phyloP scores from a whole-genome alignment of 768 basidiomycete genomes.

The Suillus brevipes region DNA sequence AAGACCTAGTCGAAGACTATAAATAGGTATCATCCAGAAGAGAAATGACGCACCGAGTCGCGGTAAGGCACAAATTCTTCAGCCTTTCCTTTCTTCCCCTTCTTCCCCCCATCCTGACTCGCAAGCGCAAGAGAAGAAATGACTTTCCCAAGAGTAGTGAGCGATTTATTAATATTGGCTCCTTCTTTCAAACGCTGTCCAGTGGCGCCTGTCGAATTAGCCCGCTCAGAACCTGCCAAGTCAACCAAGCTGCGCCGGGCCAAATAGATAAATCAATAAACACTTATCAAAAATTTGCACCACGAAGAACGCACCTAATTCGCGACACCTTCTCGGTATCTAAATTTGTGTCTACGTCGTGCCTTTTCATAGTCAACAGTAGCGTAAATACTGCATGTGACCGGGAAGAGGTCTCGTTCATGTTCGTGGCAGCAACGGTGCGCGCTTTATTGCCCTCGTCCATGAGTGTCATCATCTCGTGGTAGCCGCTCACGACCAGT shows the following conservation, averaged over 20 bases:
- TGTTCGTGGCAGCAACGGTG: constrained; percentile 97
- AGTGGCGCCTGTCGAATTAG: constrained; percentile 97
- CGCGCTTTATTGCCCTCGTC: constrained; percentile 99
- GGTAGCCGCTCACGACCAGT: constrained; percentile 86
- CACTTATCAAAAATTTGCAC: background rate
- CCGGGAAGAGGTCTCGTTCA: constrained; percentile 99
- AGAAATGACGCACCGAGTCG: constrained; percentile 73
- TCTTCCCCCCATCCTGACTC: constrained; percentile 61
- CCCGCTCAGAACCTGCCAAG: constrained; percentile 94
- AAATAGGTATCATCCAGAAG: constrained; percentile 1
- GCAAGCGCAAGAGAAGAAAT: constrained; percentile 83
- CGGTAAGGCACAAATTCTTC: constrained; percentile 97
- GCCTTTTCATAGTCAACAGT: constrained; percentile 88
- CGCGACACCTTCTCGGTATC: constrained; percentile 99
- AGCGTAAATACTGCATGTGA: constrained; percentile 99
- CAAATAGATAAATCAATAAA: constrained; percentile 11
- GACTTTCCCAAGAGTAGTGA: constrained; percentile 97
- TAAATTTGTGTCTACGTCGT: constrained; percentile 80
- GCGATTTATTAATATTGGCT: constrained; percentile 97
- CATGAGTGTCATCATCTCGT: constrained; percentile 99
- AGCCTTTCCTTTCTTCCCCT: constrained; percentile 84
- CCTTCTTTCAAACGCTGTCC: constrained; percentile 96
- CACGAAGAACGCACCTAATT: constrained; percentile 62
- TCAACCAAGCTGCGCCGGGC: constrained; percentile 74
- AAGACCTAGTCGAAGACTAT: constrained; percentile 59